Evolutionary conservation across 169 alveolate species (phyloP).

Genomic region (Hammondia hammondi): DNA sequence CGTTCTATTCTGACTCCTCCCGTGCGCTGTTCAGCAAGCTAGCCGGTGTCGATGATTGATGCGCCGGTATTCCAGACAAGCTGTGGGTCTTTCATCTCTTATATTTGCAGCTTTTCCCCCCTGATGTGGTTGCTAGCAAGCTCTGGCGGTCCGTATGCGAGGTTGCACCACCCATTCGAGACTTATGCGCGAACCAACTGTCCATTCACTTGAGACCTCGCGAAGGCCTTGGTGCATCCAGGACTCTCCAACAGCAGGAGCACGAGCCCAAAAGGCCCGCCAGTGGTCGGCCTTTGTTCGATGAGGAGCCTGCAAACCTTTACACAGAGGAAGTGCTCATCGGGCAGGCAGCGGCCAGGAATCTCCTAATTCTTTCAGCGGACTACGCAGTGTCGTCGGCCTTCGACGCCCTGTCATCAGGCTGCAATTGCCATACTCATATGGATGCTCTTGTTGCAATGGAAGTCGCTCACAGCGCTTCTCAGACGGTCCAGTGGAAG

Average conservation of each 20-base stretch:
- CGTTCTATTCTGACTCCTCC: too few relatives aligned
- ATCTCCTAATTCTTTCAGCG: background rate
- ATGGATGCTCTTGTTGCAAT: background rate
- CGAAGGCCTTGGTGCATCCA: background rate
- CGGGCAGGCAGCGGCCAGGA: background rate
- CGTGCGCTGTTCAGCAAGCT: too few relatives aligned
- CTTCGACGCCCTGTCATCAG: too few relatives aligned
- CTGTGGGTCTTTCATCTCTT: background rate
- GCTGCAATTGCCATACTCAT: background rate
- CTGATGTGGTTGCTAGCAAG: background rate
- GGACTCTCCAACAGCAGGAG: background rate
- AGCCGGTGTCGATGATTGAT: too few relatives aligned
- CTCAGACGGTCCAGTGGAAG: background rate
- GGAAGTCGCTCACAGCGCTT: background rate
- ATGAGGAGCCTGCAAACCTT: conserved; percentile 1
- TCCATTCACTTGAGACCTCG: background rate
- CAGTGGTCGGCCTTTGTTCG: background rate
- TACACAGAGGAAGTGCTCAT: conserved; percentile 1
- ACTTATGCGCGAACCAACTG: background rate
- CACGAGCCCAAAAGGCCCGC: background rate
- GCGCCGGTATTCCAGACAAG: too few relatives aligned
- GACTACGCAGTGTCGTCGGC: background rate
- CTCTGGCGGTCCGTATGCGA: background rate
- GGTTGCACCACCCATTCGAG: background rate
- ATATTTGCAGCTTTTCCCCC: background rate